Base-by-base conservation (phyloP, 768 basidiomycete species). In the Rubroboletus pulcherrimus region DNA sequence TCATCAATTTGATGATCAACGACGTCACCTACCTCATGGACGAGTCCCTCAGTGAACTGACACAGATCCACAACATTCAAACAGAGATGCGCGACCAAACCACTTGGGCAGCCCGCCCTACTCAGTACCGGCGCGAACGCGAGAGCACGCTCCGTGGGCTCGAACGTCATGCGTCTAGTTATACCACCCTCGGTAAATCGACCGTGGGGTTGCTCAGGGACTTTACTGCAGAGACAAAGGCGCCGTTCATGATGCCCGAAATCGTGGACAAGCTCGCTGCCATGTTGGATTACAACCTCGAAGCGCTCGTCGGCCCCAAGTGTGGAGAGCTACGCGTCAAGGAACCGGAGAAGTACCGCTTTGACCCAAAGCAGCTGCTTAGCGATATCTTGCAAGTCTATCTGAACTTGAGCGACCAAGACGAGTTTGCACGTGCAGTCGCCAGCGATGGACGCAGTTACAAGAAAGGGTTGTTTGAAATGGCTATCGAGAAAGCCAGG, bases 21-120 rank as follows among this genome's bases (percentile, higher is more conserved):
- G 97, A 99, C 64, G 93, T 96, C 52, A 98, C 96, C 9, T 98
- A 94, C 72, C 88, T 98, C 50, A 86, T 99, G 81, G 94, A 98
- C 69, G 97, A 99, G 66, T 96, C 93, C 9, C 78, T 98, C 46
- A 85, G 85, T 63, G 91, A 95, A 59, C 79, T 99, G 49, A 79
- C 84, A 11, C 91, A 96, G 67, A 97, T 99, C 59, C 85, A 89
- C 69, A 85, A 81, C 56, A 86, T 98, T 48, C 89, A 96, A 69
- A 74, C 75, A 0, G 89, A 95, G 68, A 96, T 95, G 87, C 84
- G 83, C 43, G 81, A 94, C 70, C 76, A 78, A 50, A 79, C 71
- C 3, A 74, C 81, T 1, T 99, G 93, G 91, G 77, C 79, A 26
- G 73, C 86, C 0, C 76, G 81, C 51, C 74, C 93, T 0, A 66